Evolutionary conservation across 495 filamentous ascomycete species (phyloP).

Genomic region (Penicillium taxi): DNA sequence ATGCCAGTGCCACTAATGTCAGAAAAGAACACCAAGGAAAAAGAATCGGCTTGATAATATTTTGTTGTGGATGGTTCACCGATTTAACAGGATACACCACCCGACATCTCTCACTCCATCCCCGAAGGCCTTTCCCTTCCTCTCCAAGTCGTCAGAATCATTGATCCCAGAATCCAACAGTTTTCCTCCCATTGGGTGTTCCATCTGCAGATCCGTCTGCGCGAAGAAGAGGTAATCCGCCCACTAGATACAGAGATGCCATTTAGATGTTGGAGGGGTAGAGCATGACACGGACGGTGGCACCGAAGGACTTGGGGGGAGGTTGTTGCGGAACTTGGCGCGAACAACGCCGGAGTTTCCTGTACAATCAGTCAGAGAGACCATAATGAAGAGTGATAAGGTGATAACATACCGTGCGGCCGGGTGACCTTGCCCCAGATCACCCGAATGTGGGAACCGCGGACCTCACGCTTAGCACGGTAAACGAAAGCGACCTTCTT

Average conservation of each 20-base stretch:
- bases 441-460: slow-evolving; percentile 93
- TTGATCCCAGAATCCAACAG: no score
- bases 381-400: slow-evolving; percentile 1
- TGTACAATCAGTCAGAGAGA: slow-evolving; percentile 24
- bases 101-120: no score
- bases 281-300: slow-evolving; percentile 95
- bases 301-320: slow-evolving; percentile 95
- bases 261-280: slow-evolving; percentile 69
- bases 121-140: no score
- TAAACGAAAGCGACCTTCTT: slow-evolving; percentile 98
- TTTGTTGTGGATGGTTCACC: no score
- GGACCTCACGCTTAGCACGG: slow-evolving; percentile 81
- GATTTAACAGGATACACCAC: no score
- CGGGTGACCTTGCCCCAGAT: slow-evolving; percentile 99
- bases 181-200: no score
- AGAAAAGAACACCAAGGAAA: slow-evolving; percentile 17
- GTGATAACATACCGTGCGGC: slow-evolving; percentile 66
- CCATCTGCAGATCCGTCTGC: no score
- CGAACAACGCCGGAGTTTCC: slow-evolving; percentile 95
- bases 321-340: slow-evolving; percentile 90
- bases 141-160: no score
- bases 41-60: no score
- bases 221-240: slow-evolving; percentile 36
- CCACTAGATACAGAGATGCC: slow-evolving; percentile 33
- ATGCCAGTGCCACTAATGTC: slow-evolving; percentile 15